Conservation (phyloP, 2,329 filamentous ascomycete genomes). For the Pseudogymnoascus sp. region DNA sequence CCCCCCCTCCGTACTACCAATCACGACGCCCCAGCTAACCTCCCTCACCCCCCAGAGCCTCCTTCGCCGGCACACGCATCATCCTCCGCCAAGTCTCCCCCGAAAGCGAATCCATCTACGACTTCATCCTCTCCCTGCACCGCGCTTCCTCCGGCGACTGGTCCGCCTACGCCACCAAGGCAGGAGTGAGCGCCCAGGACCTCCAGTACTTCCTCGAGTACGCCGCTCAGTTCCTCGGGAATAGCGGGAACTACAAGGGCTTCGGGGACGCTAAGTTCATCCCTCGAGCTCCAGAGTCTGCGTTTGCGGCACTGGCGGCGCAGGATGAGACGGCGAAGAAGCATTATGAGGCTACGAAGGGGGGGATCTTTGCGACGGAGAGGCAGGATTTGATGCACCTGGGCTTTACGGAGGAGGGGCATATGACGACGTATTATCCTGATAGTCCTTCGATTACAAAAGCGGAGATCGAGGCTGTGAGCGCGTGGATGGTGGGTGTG, state of each 20-base stretch:
- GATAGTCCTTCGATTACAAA: conserved; percentile 68
- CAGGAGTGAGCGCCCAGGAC: conserved; percentile 56
- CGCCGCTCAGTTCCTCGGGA: conserved; percentile 70
- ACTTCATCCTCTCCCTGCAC: conserved; percentile 70
- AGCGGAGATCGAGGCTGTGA: conserved; percentile 64
- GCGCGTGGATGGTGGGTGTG: conserved; percentile 66
- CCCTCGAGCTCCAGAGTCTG: conserved; percentile 58
- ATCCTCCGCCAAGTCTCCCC: conserved; percentile 76
- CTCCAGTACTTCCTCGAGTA: conserved; percentile 68
- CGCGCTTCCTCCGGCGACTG: conserved; percentile 57
- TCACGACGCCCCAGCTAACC: conserved; percentile 14
- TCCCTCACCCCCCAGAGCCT: conserved; percentile 47
- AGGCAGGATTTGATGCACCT: conserved; percentile 63
- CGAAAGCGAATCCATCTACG: conserved; percentile 73
- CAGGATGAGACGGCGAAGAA: conserved; percentile 51
- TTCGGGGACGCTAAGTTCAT: conserved; percentile 83
- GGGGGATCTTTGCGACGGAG: conserved; percentile 63
- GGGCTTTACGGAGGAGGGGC: conserved; percentile 66
- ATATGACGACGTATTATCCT: conserved; percentile 78
- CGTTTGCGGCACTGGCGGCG: conserved; percentile 58
- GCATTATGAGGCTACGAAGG: conserved; percentile 60
- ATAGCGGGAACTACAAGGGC: conserved; percentile 76
- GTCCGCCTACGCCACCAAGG: conserved; percentile 57
- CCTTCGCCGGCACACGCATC: conserved; percentile 69
- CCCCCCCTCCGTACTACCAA: not conserved